A percentile compares a stretch with the other conserved stretches of the same genome.
Conservation (phyloP, 768 basidiomycete genomes). For the Fomitopsis serialis region DNA sequence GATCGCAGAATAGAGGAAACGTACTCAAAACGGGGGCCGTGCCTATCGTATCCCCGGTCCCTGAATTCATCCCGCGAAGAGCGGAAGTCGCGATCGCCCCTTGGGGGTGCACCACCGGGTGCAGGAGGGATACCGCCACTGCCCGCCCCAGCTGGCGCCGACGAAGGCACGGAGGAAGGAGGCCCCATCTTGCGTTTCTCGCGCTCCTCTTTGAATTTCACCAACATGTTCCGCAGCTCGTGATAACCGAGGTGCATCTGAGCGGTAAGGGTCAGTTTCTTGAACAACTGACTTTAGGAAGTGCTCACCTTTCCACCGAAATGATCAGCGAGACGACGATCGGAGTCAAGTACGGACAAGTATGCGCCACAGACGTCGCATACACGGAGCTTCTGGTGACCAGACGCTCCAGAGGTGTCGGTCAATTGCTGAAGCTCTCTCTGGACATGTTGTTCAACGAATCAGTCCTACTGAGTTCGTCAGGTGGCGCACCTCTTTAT, state of each 20-base stretch:
- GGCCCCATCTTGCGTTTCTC: slow-evolving; percentile 69
- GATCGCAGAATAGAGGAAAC: slow-evolving; percentile 18
- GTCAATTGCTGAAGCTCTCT: slow-evolving; percentile 94
- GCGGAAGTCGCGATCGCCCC: slow-evolving; percentile 49
- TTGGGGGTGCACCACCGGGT: slow-evolving; percentile 32
- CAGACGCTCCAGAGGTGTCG: slow-evolving; percentile 96
- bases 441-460: slow-evolving; percentile 30
- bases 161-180: slow-evolving; percentile 33
- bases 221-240: slow-evolving; percentile 91
- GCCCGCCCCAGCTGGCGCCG: slow-evolving; percentile 24
- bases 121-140: slow-evolving; percentile 23
- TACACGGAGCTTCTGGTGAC: slow-evolving; percentile 99
- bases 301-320: slow-evolving; percentile 94
- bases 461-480: background rate
- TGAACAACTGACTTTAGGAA: background rate
- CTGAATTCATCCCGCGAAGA: slow-evolving; percentile 57
- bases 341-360: slow-evolving; percentile 94
- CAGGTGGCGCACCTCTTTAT: slow-evolving; percentile 73
- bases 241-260: slow-evolving; percentile 99
- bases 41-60: slow-evolving; percentile 63
- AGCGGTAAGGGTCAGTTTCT: background rate
- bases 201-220: slow-evolving; percentile 86
- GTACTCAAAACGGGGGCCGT: slow-evolving; percentile 72
- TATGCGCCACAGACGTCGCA: slow-evolving; percentile 99
- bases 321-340: slow-evolving; percentile 97